Evolutionary conservation across 305 asterid species (phyloP).

Genomic region (Fraxinus velutina): DNA sequence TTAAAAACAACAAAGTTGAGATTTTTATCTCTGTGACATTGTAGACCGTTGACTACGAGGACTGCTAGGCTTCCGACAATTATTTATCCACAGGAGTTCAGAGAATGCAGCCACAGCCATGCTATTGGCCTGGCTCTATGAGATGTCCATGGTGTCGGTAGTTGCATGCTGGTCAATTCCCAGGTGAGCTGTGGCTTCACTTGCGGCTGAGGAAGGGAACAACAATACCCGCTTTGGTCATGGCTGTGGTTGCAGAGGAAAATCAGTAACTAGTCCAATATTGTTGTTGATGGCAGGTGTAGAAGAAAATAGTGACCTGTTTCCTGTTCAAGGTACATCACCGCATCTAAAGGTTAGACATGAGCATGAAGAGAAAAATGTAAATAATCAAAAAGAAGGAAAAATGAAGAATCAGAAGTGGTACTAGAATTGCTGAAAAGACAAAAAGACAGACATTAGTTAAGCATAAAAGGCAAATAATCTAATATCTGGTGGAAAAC

Average conservation of each 20-base stretch:
- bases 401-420: slow-evolving; percentile 12
- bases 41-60: neutral
- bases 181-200: neutral
- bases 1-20: neutral
- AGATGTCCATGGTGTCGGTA: neutral
- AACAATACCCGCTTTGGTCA: slow-evolving; percentile 22
- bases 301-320: slow-evolving; percentile 47
- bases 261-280: slow-evolving; percentile 30
- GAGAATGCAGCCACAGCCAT: neutral
- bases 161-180: slow-evolving; percentile 14
- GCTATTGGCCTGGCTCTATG: neutral
- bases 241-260: slow-evolving; percentile 27
- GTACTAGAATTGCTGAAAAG: slow-evolving; percentile 14
- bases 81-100: neutral
- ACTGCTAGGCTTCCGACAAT: neutral
- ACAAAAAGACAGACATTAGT: slow-evolving; percentile 33
- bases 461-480: slow-evolving; percentile 15
- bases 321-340: slow-evolving; percentile 38
- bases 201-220: slow-evolving; percentile 4
- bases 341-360: neutral
- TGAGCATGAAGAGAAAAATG: slow-evolving; percentile 13
- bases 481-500: neutral
- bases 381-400: slow-evolving; percentile 13
- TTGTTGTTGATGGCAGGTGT: slow-evolving; percentile 13
- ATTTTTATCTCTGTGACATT: neutral